Evolutionary conservation across 441 rosid species (phyloP).

Genomic region (Populus hybrid): DNA sequence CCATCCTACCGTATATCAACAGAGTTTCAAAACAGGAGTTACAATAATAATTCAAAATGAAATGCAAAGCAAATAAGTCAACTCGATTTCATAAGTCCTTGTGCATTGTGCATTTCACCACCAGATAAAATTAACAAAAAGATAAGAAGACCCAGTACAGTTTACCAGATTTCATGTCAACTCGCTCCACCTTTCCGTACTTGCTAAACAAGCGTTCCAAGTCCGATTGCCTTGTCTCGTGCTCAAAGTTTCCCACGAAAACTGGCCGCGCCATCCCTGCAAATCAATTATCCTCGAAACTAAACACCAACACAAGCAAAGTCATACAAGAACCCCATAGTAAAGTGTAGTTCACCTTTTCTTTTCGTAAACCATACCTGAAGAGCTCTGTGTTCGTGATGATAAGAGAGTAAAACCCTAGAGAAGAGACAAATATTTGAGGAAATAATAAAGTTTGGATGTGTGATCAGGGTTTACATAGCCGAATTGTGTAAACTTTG

Average conservation of each 20-base stretch:
- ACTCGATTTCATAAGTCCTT: no score
- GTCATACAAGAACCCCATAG: not conserved
- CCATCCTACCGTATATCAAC: not conserved
- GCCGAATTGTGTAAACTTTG: not conserved
- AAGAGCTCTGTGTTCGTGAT: not conserved
- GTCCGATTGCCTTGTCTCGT: conserved; percentile 81
- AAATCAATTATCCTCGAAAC: not conserved
- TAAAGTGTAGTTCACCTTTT: not conserved
- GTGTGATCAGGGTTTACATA: no score
- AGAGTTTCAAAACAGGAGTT: not conserved
- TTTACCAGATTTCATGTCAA: conserved; percentile 91
- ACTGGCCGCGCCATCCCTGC: conserved; percentile 51
- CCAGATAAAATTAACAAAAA: not conserved
- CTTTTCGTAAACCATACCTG: not conserved
- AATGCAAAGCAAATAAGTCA: no score
- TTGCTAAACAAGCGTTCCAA: conserved; percentile 66
- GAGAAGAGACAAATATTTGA: not conserved
- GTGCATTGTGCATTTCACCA: not conserved
- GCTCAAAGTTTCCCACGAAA: conserved; percentile 81
- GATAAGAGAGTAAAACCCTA: not conserved
- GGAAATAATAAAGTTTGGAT: not conserved
- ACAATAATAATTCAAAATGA: no score
- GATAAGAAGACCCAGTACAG: no score
- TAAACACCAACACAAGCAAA: not conserved
- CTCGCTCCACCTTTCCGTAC: conserved; percentile 72